Evolutionary conservation across 345 rosid species (phyloP), one percentile per base, ranked within the genome.

Genomic region (Eucalyptus cloeziana): DNA sequence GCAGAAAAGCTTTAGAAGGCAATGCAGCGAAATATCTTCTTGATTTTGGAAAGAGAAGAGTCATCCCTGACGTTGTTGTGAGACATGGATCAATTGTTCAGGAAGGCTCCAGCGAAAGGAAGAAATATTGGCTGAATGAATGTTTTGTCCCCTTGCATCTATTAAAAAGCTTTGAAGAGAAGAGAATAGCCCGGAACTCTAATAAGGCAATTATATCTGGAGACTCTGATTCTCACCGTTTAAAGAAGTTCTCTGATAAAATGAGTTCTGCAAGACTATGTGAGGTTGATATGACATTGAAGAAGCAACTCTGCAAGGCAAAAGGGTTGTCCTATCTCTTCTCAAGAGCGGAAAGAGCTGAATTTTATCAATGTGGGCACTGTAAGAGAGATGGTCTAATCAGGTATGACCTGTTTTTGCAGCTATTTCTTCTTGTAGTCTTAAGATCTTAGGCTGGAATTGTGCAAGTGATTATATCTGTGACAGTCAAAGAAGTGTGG

Each of bases 41-140:
- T 91, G 99, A 98, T 94, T 97, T 98, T 92, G 99, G 99, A 86
- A 97, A 97, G 93, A 95, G 99, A 93, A 98, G 94, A 95, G 92
- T 90, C 92, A 90, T 98, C 88, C 99, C 99, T 45, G 95, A 95
- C 30, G 90, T 95, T 87, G 99, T 97, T 60, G 51, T 67, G 92
- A 95, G 91, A 94, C 90, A 95, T 89, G 99, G 99, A 51, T 91
- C 91, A 87, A 85, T 92, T 89, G 92, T 95, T 87, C 96, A 98
- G 91, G 98, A 98, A 92, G 94, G 98, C 89, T 94, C 97, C 52
- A 98, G 97, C 90, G 99, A 93, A 88, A 95, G 96, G 93, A 98
- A 94, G 94, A 98, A 91, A 89, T 98, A 94, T 92, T 98, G 99
- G 99, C 89, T 98, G 91, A 93, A 90, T 87, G 98, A 97, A 91